Conservation (phyloP, 495 filamentous ascomycete species). For the Aspergillus incahuasiensis region DNA sequence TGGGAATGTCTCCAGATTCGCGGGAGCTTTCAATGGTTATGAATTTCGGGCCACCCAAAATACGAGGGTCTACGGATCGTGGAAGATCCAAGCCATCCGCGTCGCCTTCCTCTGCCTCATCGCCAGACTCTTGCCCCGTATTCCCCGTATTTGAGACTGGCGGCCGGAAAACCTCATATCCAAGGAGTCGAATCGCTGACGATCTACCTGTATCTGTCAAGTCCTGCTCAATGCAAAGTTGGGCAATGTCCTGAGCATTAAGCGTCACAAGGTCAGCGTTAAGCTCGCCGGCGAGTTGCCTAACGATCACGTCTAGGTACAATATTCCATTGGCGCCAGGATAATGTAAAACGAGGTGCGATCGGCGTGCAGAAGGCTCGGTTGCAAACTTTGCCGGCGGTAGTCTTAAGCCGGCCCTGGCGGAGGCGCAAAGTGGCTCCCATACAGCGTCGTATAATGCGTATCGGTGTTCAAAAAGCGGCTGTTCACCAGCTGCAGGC, state of each 20-base stretch:
- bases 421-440: slow-evolving; percentile 38
- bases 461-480: slow-evolving; percentile 28
- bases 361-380: slow-evolving; percentile 51
- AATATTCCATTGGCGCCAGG: slow-evolving; percentile 53
- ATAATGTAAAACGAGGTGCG: slow-evolving; percentile 62
- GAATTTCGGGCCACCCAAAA: slow-evolving; percentile 27
- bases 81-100: slow-evolving; percentile 27
- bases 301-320: slow-evolving; percentile 56
- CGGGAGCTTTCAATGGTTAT: slow-evolving; percentile 37
- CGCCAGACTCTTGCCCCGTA: slow-evolving; percentile 31
- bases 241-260: slow-evolving; percentile 73
- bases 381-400: slow-evolving; percentile 40
- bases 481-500: slow-evolving; percentile 10
- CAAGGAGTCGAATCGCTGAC: slow-evolving; percentile 52
- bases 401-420: slow-evolving; percentile 37
- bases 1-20: slow-evolving; percentile 30
- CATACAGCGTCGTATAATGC: slow-evolving; percentile 33
- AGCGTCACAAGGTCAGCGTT: slow-evolving; percentile 74
- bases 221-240: slow-evolving; percentile 72
- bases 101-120: slow-evolving; percentile 39
- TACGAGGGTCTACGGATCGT: slow-evolving; percentile 18
- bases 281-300: slow-evolving; percentile 53
- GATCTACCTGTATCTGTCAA: slow-evolving; percentile 34
- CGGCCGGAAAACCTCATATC: slow-evolving; percentile 56
- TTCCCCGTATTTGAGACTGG: slow-evolving; percentile 23